Percentiles rank a stretch among this genome's conserved stretches.
These are phyloP conservation scores for Calonectria fujianensis DNA, from an alignment of 2,329 filamentous ascomycete genomes.

Conservation along the genomic window DNA sequence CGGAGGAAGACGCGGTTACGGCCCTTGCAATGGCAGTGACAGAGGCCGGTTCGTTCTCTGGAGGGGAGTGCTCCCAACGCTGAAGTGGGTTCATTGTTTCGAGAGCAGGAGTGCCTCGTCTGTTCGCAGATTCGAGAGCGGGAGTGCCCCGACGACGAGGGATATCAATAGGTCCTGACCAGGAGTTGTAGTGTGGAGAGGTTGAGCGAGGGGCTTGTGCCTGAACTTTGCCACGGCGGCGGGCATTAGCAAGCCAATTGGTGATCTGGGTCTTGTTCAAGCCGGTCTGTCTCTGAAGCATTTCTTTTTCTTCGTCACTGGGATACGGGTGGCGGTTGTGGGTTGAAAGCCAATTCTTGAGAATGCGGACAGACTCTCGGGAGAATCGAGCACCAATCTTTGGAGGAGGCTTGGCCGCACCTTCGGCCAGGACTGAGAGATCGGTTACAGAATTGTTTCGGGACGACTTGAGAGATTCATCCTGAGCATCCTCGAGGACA, in stretches of 20 bases:
- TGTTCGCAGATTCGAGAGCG: slow-evolving; percentile 72
- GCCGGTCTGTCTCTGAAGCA: slow-evolving; percentile 85
- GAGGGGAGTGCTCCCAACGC: slow-evolving; percentile 76
- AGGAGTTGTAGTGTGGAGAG: slow-evolving; percentile 79
- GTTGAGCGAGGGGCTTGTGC: slow-evolving; percentile 78
- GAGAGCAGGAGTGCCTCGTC: slow-evolving; percentile 56
- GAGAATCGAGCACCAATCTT: slow-evolving; percentile 87
- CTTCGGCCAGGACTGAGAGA: slow-evolving; percentile 53
- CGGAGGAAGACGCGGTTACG: slow-evolving; percentile 72
- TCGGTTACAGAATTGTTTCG: slow-evolving; percentile 55
- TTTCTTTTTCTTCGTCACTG: slow-evolving; percentile 89
- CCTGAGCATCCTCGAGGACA: slow-evolving; percentile 51
- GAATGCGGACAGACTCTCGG: slow-evolving; percentile 83
- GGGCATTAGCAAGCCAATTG: slow-evolving; percentile 94
- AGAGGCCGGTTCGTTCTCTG: slow-evolving; percentile 76
- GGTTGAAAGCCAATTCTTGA: slow-evolving; percentile 89
- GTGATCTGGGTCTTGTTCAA: slow-evolving; percentile 89
- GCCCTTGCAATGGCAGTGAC: slow-evolving; percentile 76
- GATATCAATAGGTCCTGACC: slow-evolving; percentile 82
- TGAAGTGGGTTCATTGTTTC: slow-evolving; percentile 75
- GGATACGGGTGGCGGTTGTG: slow-evolving; percentile 91
- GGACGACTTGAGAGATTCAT: slow-evolving; percentile 52
- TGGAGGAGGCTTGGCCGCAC: slow-evolving; percentile 61
- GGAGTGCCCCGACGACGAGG: slow-evolving; percentile 77
- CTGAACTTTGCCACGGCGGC: slow-evolving; percentile 86